These are phyloP conservation scores for Pyrenophora tritici-repentis DNA, from an alignment of 2,329 filamentous ascomycete species.

Conservation along the genomic window DNA sequence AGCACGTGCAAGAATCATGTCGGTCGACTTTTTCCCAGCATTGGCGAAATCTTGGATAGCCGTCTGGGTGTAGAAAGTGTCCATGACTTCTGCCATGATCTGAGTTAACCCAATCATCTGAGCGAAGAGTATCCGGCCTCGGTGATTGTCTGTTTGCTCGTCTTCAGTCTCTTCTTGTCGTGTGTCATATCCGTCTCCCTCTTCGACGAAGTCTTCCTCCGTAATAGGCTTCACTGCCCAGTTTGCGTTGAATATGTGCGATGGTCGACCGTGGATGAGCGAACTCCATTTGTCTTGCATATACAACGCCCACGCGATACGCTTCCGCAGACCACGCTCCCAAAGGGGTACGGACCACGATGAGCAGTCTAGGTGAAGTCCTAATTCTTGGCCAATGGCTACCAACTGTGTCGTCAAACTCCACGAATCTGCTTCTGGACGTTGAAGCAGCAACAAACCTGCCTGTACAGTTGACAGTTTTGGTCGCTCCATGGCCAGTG, in stretches of 20 bases:
- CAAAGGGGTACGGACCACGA: constrained; percentile 85
- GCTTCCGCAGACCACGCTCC: constrained; percentile 83
- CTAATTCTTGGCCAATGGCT: constrained; percentile 83
- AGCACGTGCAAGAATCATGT: constrained; percentile 73
- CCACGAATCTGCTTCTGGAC: constrained; percentile 79
- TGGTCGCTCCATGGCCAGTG: constrained; percentile 77
- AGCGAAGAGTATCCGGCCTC: constrained; percentile 71
- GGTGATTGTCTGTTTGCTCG: constrained; percentile 65
- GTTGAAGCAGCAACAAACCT: constrained; percentile 73
- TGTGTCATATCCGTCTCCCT: constrained; percentile 59
- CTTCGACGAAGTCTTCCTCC: constrained; percentile 73
- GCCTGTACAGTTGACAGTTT: constrained; percentile 83
- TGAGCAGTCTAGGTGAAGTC: constrained; percentile 85
- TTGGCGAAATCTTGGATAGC: constrained; percentile 72
- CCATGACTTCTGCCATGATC: constrained; percentile 78
- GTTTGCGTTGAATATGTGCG: constrained; percentile 71
- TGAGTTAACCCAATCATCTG: constrained; percentile 77
- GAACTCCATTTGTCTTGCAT: constrained; percentile 96
- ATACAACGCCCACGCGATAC: constrained; percentile 87
- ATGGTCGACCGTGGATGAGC: constrained; percentile 81
- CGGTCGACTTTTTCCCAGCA: constrained; percentile 71
- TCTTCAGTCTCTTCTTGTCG: constrained; percentile 56
- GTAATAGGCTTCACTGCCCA: constrained; percentile 76
- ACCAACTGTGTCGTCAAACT: constrained; percentile 85
- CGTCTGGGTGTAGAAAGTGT: constrained; percentile 79